phyloP scores from a whole-genome alignment of 352 stramenopile species.

The Phytopythium chamaehyphon region DNA sequence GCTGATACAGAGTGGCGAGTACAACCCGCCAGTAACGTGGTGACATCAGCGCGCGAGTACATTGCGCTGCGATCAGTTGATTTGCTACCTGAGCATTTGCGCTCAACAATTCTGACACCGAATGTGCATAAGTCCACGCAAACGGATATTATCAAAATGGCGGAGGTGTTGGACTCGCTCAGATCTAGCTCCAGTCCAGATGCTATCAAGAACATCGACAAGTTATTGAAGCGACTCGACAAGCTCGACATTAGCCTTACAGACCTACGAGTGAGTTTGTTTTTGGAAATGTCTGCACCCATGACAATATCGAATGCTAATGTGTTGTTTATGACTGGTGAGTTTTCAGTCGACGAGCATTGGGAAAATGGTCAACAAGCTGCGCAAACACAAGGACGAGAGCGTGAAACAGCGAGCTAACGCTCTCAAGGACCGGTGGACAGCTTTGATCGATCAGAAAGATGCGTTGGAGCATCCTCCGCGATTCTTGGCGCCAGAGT shows the following conservation, averaged over 20 bases:
- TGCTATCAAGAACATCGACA: constrained; percentile 37
- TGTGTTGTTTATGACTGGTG: background rate
- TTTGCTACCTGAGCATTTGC: constrained; percentile 77
- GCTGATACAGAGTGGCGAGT: constrained; percentile 76
- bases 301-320: no score
- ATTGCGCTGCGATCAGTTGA: constrained; percentile 79
- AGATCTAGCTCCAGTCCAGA: constrained; percentile 18
- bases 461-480: constrained; percentile 53
- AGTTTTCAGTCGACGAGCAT: constrained; percentile 70
- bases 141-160: constrained; percentile 65
- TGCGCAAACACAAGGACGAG: constrained; percentile 71
- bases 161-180: constrained; percentile 56
- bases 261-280: constrained; percentile 58
- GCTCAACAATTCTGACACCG: constrained; percentile 73
- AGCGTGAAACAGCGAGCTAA: constrained; percentile 40
- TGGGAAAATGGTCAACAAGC: constrained; percentile 80
- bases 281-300: background rate
- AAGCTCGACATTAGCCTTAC: constrained; percentile 74
- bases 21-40: constrained; percentile 68
- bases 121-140: constrained; percentile 79
- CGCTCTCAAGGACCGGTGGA: constrained; percentile 79
- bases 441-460: constrained; percentile 60
- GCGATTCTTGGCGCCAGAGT: constrained; percentile 48
- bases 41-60: constrained; percentile 80
- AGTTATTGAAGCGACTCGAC: constrained; percentile 60